Percentiles rank a stretch among this genome's conserved stretches.
Conservation (phyloP, 2,329 filamentous ascomycete species). For the Pseudofabraea citricarpa region DNA sequence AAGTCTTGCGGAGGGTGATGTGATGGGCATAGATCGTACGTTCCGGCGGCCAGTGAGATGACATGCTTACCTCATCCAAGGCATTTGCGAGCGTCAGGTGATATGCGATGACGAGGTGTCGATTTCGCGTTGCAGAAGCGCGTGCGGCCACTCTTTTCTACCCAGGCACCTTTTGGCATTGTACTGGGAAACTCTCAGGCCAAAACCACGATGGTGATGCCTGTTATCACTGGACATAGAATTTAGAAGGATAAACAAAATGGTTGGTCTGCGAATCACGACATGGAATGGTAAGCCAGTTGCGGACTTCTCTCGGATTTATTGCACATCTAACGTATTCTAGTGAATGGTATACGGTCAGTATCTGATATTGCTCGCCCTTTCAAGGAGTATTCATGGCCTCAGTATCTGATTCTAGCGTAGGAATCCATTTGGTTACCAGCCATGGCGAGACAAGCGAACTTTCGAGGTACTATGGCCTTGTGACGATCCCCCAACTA, state of each 20-base stretch:
- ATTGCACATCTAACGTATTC: constrained; percentile 1
- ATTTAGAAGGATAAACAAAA: too few species aligned
- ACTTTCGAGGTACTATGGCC: constrained; percentile 55
- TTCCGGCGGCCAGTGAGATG: constrained; percentile 13
- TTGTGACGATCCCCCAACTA: neutral
- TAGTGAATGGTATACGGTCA: constrained; percentile 77
- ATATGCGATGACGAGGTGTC: too few species aligned
- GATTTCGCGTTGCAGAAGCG: too few species aligned
- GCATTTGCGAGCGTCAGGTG: too few species aligned
- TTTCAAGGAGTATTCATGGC: too few species aligned
- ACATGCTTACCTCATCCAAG: neutral
- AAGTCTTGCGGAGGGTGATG: constrained; percentile 2
- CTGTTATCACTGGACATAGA: too few species aligned
- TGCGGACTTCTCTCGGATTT: neutral
- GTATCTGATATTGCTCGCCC: constrained; percentile 1
- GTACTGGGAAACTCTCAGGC: too few species aligned
- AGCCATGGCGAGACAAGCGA: constrained; percentile 71
- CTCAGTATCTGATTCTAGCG: neutral
- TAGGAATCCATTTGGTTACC: constrained; percentile 79
- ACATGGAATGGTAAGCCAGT: constrained; percentile 71
- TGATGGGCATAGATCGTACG: constrained; percentile 5
- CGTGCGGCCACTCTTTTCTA: too few species aligned
- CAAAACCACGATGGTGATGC: too few species aligned
- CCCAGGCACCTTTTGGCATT: too few species aligned
- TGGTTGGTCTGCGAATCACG: constrained; percentile 70